Evolutionary conservation across 139 green algal genomes (phyloP).

Genomic region (Picochlorum sp.): DNA sequence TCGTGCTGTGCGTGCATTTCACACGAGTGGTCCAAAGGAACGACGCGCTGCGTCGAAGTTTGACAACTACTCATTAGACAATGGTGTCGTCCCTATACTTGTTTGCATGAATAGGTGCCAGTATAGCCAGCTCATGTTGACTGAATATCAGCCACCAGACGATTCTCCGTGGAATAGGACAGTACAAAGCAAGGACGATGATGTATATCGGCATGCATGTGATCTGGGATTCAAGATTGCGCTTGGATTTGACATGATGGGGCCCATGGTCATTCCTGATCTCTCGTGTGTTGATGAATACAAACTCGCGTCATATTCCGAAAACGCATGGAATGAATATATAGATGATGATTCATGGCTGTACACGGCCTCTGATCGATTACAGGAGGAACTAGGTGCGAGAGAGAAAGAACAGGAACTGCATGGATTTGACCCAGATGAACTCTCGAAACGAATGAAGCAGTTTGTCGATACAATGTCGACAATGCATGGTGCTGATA

Average conservation of each 20-base stretch:
- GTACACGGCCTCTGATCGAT: constrained; percentile 11
- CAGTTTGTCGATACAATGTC: constrained; percentile 39
- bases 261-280: too few species aligned
- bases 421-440: constrained; percentile 32
- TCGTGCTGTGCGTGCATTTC: constrained; percentile 56
- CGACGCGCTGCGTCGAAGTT: constrained; percentile 41
- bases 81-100: constrained; percentile 16
- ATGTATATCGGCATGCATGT: not conserved
- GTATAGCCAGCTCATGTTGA: constrained; percentile 61
- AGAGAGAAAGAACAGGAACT: constrained; percentile 30
- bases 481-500: constrained; percentile 43
- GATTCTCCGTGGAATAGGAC: constrained; percentile 4
- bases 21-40: constrained; percentile 35
- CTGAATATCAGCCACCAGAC: constrained; percentile 42
- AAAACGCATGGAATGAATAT: too few species aligned
- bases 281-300: not conserved
- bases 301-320: too few species aligned
- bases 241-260: not conserved
- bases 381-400: constrained; percentile 1
- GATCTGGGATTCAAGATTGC: not conserved
- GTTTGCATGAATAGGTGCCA: constrained; percentile 46
- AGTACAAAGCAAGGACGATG: not conserved
- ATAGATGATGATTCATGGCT: constrained; percentile 43
- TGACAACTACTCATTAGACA: constrained; percentile 38
- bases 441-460: constrained; percentile 31